Percentiles rank a stretch among this genome's conserved stretches.
phyloP scores from a whole-genome alignment of 2,329 filamentous ascomycete genomes.

The Aspergillus vadensis region DNA sequence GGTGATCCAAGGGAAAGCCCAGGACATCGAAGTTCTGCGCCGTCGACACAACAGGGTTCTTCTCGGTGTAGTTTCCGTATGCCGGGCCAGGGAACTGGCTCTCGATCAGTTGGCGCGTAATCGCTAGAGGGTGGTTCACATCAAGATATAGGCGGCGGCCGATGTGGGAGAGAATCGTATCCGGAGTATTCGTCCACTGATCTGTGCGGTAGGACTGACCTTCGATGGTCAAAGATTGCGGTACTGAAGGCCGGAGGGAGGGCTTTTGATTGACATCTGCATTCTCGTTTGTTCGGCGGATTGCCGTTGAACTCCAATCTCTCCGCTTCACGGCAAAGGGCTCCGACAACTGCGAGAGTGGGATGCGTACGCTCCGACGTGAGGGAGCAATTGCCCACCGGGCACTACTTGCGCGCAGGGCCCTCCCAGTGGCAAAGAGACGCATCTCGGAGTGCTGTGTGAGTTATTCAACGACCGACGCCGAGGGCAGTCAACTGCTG shows the following conservation, averaged over 20 bases:
- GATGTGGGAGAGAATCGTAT: slow-evolving; percentile 72
- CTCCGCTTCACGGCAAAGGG: slow-evolving; percentile 23
- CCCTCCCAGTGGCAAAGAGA: slow-evolving; percentile 43
- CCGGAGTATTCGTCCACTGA: slow-evolving; percentile 80
- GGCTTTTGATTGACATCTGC: slow-evolving; percentile 12
- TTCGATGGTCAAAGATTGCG: slow-evolving; percentile 57
- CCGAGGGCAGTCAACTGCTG: neutral
- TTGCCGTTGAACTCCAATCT: slow-evolving; percentile 38
- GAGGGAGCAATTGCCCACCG: slow-evolving; percentile 36
- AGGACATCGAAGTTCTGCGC: slow-evolving; percentile 95
- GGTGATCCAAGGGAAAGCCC: slow-evolving; percentile 84
- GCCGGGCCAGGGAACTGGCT: slow-evolving; percentile 74
- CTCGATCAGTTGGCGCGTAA: slow-evolving; percentile 90
- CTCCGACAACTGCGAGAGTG: slow-evolving; percentile 24
- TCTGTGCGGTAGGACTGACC: slow-evolving; percentile 68
- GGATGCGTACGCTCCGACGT: slow-evolving; percentile 24
- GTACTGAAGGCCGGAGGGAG: neutral
- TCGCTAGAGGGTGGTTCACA: slow-evolving; percentile 82
- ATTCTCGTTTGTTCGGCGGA: slow-evolving; percentile 26
- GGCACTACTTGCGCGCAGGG: slow-evolving; percentile 38
- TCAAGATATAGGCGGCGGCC: slow-evolving; percentile 84
- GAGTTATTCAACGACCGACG: neutral
- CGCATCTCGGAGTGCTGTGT: slow-evolving; percentile 33
- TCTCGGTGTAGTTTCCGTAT: slow-evolving; percentile 75
- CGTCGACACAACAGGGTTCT: slow-evolving; percentile 81